Base-by-base conservation (phyloP, 2,329 filamentous ascomycete species). In the Septoria petroselini region DNA sequence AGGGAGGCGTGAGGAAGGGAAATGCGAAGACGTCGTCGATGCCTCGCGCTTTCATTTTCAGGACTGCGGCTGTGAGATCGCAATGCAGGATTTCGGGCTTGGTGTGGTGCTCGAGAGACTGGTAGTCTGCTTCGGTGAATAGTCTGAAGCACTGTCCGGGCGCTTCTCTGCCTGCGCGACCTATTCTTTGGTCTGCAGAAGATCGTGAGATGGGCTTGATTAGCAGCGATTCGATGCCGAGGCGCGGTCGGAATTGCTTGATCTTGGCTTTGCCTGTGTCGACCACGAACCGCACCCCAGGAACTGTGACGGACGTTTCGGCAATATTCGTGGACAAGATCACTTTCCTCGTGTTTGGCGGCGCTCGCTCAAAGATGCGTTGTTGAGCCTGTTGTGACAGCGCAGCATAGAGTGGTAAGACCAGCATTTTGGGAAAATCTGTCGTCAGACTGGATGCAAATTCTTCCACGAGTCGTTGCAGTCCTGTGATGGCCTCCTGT, bases 251-350 rank as follows among this genome's bases (percentile, higher is more conserved):
- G 66, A 90, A 98, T 58, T 95, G 86, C 70, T 96, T 96, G 57
- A 94, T 80, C 67, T 98, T 98, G 7, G 87, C 88, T 63, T 96
- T 96, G 38, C 93, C 93, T 48, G 87, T 87, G 65, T 98, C 93
- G 15, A 98, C 79, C 7, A 98, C 91, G 60, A 86, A 93, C 3
- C 88, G 82, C 5, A 98, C 90, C 2, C 93, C 93, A 0, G 91
- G 86, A 0, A 98, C 91, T 0, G 93, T 98, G 52, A 98, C 87
- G 1, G 93, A 97, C 0, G 93, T 97, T 68, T 98, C 93, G n/a
- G 93, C 93, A 62, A 98, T 97, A 64, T 98, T 98, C 11, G 93
- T 98, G 0, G 91, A 85, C 0, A 98, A 74, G 0, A 98, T 90
- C 9, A 97, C 79, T 65, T 97, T 97, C 35, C 93, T 80, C 0